Conservation (phyloP, 2,329 filamentous ascomycete genomes). For the Thielaviopsis musarum region DNA sequence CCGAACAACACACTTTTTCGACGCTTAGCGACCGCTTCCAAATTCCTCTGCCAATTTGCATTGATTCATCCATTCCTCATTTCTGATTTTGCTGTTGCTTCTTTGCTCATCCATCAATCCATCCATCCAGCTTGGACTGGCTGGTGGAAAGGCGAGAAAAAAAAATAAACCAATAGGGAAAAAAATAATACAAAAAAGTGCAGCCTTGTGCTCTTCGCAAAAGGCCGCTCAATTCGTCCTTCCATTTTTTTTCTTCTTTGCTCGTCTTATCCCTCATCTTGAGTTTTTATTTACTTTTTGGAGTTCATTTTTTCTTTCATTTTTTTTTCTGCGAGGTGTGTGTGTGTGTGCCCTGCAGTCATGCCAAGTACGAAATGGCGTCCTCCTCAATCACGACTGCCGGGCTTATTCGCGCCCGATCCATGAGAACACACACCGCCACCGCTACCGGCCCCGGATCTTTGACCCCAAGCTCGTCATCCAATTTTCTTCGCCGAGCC, state of each 20-base stretch:
- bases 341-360: background rate
- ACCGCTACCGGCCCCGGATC: background rate
- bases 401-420: slow-evolving; percentile 7
- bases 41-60: background rate
- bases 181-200: background rate
- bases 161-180: background rate
- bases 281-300: background rate
- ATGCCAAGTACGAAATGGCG: slow-evolving; percentile 7
- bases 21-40: background rate
- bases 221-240: background rate
- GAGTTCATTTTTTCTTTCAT: background rate
- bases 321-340: background rate
- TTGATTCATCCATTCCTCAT: background rate
- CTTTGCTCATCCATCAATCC: background rate
- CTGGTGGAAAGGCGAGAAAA: background rate
- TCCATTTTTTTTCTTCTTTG: background rate
- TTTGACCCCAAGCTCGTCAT: background rate
- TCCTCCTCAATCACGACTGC: slow-evolving; percentile 3
- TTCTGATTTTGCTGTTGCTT: background rate
- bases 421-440: slow-evolving; percentile 6
- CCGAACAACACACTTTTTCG: background rate
- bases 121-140: background rate
- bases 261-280: background rate
- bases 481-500: background rate
- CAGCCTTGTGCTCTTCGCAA: background rate